Evolutionary conservation across 768 basidiomycete genomes (phyloP), one percentile per base, ranked within the genome.

Genomic region (Crassisporium funariophilum): DNA sequence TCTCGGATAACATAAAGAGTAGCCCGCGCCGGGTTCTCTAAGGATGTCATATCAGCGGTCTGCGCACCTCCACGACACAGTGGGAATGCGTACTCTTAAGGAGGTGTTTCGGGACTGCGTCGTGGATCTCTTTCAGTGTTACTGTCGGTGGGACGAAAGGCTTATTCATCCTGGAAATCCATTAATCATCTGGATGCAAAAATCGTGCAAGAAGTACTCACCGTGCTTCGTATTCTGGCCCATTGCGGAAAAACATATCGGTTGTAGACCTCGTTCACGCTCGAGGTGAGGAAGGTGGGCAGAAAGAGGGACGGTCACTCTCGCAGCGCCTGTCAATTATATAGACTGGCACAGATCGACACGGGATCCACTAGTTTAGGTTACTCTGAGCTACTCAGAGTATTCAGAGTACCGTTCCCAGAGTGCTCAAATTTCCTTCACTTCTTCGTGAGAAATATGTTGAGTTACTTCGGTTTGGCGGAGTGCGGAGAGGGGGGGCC

Each of bases 31-130:
- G 73, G 56, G 46, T 73, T 67, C 41, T 59, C 75, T 76, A 47
- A 20, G 22, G 21, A 16, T 23, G 15, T 17, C 13, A 10, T 40
- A 38, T 27, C 21, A 27, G 13, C 19, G 34, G 11, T 37, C 17
- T 27, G 23, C 4, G 16, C 1, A 17, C 20, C n/a, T 25, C 2
- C n/a, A 24, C 7, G 6, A 13, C 20, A 41, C 37, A 23, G 19
- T 1, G 19, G 35, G 24, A 10, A 25, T 25, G 45, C 66, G 56
- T 64, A 71, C 74, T 66, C 50, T 64, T 67, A n/a, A 79, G 63
- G 7, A 81, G 61, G 35, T 78, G 64, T 61, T 77, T 80, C 1
- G 80, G 79, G 15, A 82, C 78, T 4, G 75, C 78, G 49, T 77
- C 74, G 45, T 78, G 79, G 41, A 82, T 66, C 42, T 81, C 73